phyloP scores from a whole-genome alignment of 495 filamentous ascomycete species.

The Peziza echinospora region DNA sequence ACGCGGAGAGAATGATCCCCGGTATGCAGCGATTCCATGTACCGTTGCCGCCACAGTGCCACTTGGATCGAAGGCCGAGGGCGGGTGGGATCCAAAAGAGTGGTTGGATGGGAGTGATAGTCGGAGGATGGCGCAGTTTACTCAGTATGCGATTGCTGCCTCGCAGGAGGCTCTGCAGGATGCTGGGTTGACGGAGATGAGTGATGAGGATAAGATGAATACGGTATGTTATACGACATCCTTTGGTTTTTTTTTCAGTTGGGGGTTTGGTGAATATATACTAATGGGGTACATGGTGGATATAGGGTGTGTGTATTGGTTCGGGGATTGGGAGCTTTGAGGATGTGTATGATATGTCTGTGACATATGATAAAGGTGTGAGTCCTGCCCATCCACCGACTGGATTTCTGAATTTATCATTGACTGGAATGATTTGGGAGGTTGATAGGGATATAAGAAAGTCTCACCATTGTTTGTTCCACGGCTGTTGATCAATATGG shows the following conservation, averaged over 20 bases:
- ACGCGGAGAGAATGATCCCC: too few relatives aligned
- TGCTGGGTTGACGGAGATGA: constrained; percentile 52
- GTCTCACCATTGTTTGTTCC: constrained; percentile 85
- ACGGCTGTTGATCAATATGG: constrained; percentile 78
- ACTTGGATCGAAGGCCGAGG: constrained; percentile 31
- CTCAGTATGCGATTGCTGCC: constrained; percentile 77
- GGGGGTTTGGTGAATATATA: too few relatives aligned
- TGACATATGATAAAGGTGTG: constrained; percentile 54
- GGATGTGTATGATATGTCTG: constrained; percentile 61
- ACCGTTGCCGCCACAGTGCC: constrained; percentile 72
- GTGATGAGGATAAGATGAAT: constrained; percentile 39
- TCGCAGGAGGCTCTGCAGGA: constrained; percentile 70
- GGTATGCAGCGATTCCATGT: constrained; percentile 51
- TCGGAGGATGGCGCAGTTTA: constrained; percentile 73
- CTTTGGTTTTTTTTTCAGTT: too few relatives aligned
- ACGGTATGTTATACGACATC: too few relatives aligned
- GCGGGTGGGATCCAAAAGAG: constrained; percentile 50
- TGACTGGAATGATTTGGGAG: background rate
- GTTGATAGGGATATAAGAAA: constrained; percentile 57
- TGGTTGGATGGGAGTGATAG: constrained; percentile 52
- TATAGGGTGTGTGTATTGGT: constrained; percentile 68
- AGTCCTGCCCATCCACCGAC: constrained; percentile 14
- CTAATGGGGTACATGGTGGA: too few relatives aligned
- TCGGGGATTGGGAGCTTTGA: constrained; percentile 90
- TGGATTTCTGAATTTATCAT: constrained; percentile 1